These are phyloP conservation scores for Termitomyces sp. DNA, from an alignment of 768 basidiomycete species.

Conservation along the genomic window DNA sequence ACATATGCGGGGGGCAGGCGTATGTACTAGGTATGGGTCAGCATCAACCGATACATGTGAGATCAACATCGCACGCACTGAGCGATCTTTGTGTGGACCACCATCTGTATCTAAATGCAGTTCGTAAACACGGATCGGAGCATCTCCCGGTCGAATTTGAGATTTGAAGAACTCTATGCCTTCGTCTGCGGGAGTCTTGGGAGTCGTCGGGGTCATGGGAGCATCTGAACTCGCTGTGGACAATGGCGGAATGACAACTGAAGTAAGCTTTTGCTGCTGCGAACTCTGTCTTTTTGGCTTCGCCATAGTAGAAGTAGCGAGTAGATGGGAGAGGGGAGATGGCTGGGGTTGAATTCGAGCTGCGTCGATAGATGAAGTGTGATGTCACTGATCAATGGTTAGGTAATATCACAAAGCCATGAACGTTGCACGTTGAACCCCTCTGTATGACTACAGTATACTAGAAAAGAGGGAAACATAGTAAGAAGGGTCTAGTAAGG, in stretches of 20 bases:
- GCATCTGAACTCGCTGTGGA: constrained; percentile 18
- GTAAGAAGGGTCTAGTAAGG: constrained; percentile 6
- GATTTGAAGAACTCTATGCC: constrained; percentile 85
- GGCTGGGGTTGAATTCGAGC: constrained; percentile 11
- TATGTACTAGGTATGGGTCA: constrained; percentile 62
- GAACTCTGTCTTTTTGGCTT: constrained; percentile 20
- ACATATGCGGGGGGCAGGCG: constrained; percentile 87
- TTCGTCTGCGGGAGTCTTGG: constrained; percentile 91
- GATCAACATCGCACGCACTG: constrained; percentile 43
- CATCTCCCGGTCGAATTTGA: constrained; percentile 41
- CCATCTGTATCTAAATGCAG: constrained; percentile 86
- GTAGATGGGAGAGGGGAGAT: constrained; percentile 5
- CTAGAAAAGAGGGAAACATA: constrained; percentile 5
- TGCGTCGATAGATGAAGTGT: background rate
- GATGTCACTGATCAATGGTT: constrained; percentile 15
- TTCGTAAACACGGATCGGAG: constrained; percentile 79
- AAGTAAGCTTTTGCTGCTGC: constrained; percentile 21
- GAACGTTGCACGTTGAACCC: constrained; percentile 5
- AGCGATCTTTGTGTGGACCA: constrained; percentile 79
- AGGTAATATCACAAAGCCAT: constrained; percentile 8
- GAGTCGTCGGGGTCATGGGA: constrained; percentile 41
- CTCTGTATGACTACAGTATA: constrained; percentile 1
- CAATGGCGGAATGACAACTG: constrained; percentile 24
- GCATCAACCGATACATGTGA: background rate
- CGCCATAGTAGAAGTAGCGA: constrained; percentile 13